Base-by-base conservation (phyloP, 352 stramenopile genomes). In the Pythium biforme region DNA sequence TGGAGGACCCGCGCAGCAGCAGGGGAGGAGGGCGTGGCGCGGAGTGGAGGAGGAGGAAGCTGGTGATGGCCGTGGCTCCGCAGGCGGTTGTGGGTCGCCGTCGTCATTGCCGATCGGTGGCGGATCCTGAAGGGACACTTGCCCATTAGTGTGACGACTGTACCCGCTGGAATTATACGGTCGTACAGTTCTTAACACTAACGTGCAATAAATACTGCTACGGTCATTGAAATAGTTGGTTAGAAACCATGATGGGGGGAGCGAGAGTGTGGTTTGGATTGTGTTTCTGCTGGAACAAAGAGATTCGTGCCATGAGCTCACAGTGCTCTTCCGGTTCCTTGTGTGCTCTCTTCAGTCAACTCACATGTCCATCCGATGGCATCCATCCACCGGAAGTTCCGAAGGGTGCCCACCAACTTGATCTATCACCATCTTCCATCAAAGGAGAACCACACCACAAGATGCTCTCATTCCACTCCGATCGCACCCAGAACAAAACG, bases 91-190 rank as follows among this genome's bases (percentile, higher is more conserved):
- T n/a, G n/a, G n/a, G n/a, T n/a, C 15, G 15, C 37, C 37, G 10
- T 17, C 11, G 37, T n/a, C 39, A 45, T 41, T 56, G 31, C 34
- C 20, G 19, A 15, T 15, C 10, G n/a, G 17, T 19, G 9, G 45
- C 11, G 45, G 45, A 51, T 51, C 45, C 23, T 51, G 45, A 51
- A 51, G 23, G 25, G 45, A 33, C 45, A 51, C 45, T 34, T 51
- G 4, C 1, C 2, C 1, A 10, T 17, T n/a, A n/a, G n/a, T n/a
- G n/a, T n/a, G n/a, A n/a, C 11, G 1, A 34, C 45, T 34, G 22
- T 1, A 2, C 7, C 11, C 45, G 45, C 45, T 8, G 20, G n/a
- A 51, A 23, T 31, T 51, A 51, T 51, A 47, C 2, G 19, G 14
- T 7, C 40, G 6, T 17, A 12, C 14, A 23, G 40, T 47, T 47